These are phyloP conservation scores for Camelina laxa DNA, from an alignment of 345 rosid genomes.

Conservation along the genomic window DNA sequence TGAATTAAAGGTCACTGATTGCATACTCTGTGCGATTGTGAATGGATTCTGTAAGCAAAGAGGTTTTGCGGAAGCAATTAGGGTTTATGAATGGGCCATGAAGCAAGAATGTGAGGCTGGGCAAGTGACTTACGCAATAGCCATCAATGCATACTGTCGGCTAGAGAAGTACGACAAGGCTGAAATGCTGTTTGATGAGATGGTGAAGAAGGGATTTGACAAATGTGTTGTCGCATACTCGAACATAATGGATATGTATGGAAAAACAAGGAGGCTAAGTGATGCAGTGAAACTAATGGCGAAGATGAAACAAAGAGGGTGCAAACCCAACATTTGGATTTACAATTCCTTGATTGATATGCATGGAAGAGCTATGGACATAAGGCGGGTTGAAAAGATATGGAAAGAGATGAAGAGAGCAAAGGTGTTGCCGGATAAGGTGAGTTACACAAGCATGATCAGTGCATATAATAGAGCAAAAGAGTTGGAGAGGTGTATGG, in stretches of 20 bases:
- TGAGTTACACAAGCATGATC: constrained; percentile 75
- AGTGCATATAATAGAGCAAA: constrained; percentile 67
- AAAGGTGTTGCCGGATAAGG: constrained; percentile 72
- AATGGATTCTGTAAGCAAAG: constrained; percentile 68
- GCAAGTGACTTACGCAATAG: constrained; percentile 85
- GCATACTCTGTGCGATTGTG: constrained; percentile 73
- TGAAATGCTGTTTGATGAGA: constrained; percentile 63
- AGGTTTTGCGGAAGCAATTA: constrained; percentile 61
- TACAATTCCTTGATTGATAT: constrained; percentile 83
- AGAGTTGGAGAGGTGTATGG: constrained; percentile 65
- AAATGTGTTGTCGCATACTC: constrained; percentile 84
- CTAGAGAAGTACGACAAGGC: constrained; percentile 63
- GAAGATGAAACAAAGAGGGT: constrained; percentile 77
- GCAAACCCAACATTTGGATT: constrained; percentile 79
- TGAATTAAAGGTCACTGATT: constrained; percentile 66
- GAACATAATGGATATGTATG: constrained; percentile 77
- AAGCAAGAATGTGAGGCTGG: constrained; percentile 68
- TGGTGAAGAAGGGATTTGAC: constrained; percentile 71
- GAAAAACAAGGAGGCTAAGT: constrained; percentile 63
- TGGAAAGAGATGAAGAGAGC: constrained; percentile 88
- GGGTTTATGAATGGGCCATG: constrained; percentile 58
- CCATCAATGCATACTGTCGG: constrained; percentile 68
- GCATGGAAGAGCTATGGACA: constrained; percentile 73
- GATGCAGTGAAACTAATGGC: constrained; percentile 78
- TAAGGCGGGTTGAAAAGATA: constrained; percentile 74